These are phyloP conservation scores for Filobasidium floriforme DNA, from an alignment of 768 basidiomycete genomes.

Conservation along the genomic window DNA sequence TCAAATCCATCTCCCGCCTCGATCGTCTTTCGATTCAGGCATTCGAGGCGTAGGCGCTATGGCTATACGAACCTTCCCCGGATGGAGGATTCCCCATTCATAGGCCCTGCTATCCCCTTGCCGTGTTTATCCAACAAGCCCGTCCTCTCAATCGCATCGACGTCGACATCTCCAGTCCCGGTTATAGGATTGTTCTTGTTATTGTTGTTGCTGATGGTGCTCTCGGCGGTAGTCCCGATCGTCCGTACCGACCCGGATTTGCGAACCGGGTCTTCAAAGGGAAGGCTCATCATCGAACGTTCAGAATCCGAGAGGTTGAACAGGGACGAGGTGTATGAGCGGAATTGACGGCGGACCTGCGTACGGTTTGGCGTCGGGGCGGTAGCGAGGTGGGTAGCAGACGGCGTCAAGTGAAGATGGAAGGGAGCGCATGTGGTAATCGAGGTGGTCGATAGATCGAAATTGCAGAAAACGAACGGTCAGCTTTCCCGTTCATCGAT, in stretches of 20 bases:
- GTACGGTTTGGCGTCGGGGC: too few species aligned
- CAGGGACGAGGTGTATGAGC: conserved; percentile 6
- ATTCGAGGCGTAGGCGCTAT: neutral
- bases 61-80: neutral
- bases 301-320: conserved; percentile 14
- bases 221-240: neutral
- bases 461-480: neutral
- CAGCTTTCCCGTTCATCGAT: too few species aligned
- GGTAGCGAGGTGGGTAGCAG: neutral
- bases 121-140: neutral
- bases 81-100: neutral
- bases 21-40: too few species aligned
- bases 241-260: neutral
- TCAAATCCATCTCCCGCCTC: too few species aligned
- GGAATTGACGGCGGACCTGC: conserved; percentile 20
- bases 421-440: neutral
- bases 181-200: too few species aligned
- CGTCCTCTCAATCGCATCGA: neutral
- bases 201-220: too few species aligned
- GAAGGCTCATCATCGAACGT: conserved; percentile 8
- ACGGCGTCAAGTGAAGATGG: neutral
- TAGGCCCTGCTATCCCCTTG: neutral
- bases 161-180: too few species aligned
- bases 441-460: neutral
- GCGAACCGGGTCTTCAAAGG: conserved; percentile 13